Evolutionary conservation across 2,329 filamentous ascomycete species (phyloP), one percentile per base, ranked within the genome.

Genomic region (Zalaria sp.): DNA sequence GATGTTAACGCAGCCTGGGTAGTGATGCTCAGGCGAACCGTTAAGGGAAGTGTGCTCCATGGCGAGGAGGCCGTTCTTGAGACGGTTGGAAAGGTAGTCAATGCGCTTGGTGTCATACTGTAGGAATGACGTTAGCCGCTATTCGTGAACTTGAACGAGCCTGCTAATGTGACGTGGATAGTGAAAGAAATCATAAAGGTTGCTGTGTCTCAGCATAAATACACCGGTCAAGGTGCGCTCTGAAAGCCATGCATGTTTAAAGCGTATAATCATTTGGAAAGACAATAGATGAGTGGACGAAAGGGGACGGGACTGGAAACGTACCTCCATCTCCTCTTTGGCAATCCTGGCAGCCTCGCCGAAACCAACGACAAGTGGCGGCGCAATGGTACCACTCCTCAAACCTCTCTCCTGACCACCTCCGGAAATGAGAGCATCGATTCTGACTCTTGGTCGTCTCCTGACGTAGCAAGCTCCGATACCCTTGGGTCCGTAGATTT

Each of bases 401-500:
- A 98, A 67, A 51, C 91, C 91, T 70, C 91, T 76, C 69, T 98
- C 91, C 61, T 98, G 91, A 4, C 91, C 91, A 63, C 91, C 91
- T 46, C 91, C 91, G 43, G 79, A 93, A 66, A 98, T 98, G 59
- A 98, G 81, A 39, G 91, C 91, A 45, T 98, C 91, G 44, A 98
- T 69, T 63, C 91, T 84, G 51, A 98, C 91, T 60, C 89, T 80
- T 2, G 91, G 91, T 44, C 91, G 76, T 67, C 91, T 78, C 56
- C 91, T 82, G 38, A 98, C 85, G 57, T 89, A 98, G 66, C 91
- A 98, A 44, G 91, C 91, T 45, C 91, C 91, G 43, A 98, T 84
- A 29, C 91, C 91, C 71, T 94, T 98, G 41, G 91, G 91, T 26
- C 91, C 91, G 59, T 98, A 98, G 42, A 98, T 93, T 67, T 98